Evolutionary conservation across 2,329 filamentous ascomycete genomes (phyloP).

Genomic region (Hypoxylon sp.): DNA sequence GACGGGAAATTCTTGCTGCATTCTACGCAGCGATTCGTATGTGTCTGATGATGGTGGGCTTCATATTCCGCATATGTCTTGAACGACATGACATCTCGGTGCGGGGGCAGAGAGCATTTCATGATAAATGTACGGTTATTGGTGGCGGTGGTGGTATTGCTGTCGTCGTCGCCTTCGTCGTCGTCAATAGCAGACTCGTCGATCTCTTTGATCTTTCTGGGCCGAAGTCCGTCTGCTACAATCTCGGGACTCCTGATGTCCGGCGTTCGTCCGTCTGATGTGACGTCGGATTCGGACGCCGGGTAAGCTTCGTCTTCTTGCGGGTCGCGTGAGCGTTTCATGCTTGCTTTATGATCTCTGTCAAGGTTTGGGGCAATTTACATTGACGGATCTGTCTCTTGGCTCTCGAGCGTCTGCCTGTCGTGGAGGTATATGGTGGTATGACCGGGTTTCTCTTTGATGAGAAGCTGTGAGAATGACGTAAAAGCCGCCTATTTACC

Average conservation of each 20-base stretch:
- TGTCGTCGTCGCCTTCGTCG: background rate
- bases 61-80: constrained; percentile 82
- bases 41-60: constrained; percentile 80
- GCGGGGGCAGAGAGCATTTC: constrained; percentile 83
- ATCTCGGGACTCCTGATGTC: constrained; percentile 29
- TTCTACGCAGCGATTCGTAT: constrained; percentile 84
- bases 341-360: constrained; percentile 46
- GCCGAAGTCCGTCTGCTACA: constrained; percentile 37
- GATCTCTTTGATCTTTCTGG: constrained; percentile 67
- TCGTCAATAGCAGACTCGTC: constrained; percentile 53
- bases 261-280: constrained; percentile 30
- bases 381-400: constrained; percentile 32
- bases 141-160: too few relatives aligned
- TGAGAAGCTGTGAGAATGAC: background rate
- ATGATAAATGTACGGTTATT: constrained; percentile 61
- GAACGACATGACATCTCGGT: constrained; percentile 75
- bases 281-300: constrained; percentile 30
- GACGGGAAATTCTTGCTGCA: constrained; percentile 91
- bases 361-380: constrained; percentile 48
- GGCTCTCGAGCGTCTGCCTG: background rate
- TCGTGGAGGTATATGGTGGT: background rate
- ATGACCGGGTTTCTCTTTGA: background rate
- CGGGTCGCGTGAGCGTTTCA: constrained; percentile 70
- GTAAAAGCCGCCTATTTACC: too few relatives aligned
- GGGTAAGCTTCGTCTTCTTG: constrained; percentile 55